Conservation (phyloP, 2,329 filamentous ascomycete species). For the Diplodia seriata region DNA sequence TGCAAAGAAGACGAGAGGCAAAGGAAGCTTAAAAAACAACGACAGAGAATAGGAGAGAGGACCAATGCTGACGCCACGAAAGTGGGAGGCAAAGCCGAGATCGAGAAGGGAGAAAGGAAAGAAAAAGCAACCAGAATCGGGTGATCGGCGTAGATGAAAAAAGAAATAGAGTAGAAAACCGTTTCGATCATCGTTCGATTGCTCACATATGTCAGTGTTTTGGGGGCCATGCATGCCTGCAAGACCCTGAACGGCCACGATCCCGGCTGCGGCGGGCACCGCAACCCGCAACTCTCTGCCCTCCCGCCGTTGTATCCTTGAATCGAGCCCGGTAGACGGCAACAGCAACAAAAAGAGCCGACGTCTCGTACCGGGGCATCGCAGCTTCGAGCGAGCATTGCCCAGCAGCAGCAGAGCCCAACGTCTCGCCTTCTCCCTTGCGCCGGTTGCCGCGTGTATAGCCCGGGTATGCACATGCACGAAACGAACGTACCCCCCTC, state of each 20-base stretch:
- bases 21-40: neutral
- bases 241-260: neutral
- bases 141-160: neutral
- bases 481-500: neutral
- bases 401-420: too few relatives aligned
- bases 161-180: neutral
- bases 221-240: too few relatives aligned
- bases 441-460: too few relatives aligned
- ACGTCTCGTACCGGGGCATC: too few relatives aligned
- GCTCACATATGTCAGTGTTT: conserved; percentile 1
- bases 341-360: neutral
- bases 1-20: neutral
- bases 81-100: neutral
- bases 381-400: too few relatives aligned
- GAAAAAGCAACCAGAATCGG: neutral
- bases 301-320: neutral
- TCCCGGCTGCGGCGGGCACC: neutral
- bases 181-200: neutral
- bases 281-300: neutral
- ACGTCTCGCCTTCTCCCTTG: too few relatives aligned
- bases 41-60: neutral
- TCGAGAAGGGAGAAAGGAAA: neutral
- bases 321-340: neutral
- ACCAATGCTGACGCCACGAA: neutral
- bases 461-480: too few relatives aligned